phyloP scores from a whole-genome alignment of 164 flowering plant genomes.

The Vitis amurensis region DNA sequence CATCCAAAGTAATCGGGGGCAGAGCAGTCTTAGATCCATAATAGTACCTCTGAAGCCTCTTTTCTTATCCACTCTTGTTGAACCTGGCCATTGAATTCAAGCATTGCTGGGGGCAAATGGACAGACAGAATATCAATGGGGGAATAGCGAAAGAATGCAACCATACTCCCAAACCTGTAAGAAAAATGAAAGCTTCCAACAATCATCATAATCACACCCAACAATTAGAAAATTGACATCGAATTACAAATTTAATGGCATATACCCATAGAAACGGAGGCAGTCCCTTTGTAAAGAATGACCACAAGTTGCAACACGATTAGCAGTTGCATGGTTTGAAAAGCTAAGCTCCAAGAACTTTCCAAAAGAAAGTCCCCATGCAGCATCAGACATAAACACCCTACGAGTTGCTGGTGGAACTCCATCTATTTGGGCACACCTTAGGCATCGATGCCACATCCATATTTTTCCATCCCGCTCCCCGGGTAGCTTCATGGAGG shows the following conservation, averaged over 20 bases:
- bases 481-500: conserved; percentile 71
- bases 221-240: background rate
- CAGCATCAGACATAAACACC: conserved; percentile 95
- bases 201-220: background rate
- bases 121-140: conserved; percentile 85
- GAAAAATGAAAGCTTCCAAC: conserved; percentile 3
- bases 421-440: conserved; percentile 72
- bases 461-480: conserved; percentile 92
- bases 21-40: background rate
- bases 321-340: conserved; percentile 91
- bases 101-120: conserved; percentile 67
- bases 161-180: conserved; percentile 82
- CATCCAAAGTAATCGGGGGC: background rate
- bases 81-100: conserved; percentile 52
- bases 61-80: conserved; percentile 59
- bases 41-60: conserved; percentile 70
- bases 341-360: conserved; percentile 96
- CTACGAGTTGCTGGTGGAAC: conserved; percentile 87
- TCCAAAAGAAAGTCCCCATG: conserved; percentile 98
- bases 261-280: conserved; percentile 90
- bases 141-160: conserved; percentile 85
- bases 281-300: conserved; percentile 97
- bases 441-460: conserved; percentile 99
- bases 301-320: conserved; percentile 91
- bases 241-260: background rate